Base-by-base conservation (phyloP, 1,284 basidiomycete species). In the Abortiporus biennis region DNA sequence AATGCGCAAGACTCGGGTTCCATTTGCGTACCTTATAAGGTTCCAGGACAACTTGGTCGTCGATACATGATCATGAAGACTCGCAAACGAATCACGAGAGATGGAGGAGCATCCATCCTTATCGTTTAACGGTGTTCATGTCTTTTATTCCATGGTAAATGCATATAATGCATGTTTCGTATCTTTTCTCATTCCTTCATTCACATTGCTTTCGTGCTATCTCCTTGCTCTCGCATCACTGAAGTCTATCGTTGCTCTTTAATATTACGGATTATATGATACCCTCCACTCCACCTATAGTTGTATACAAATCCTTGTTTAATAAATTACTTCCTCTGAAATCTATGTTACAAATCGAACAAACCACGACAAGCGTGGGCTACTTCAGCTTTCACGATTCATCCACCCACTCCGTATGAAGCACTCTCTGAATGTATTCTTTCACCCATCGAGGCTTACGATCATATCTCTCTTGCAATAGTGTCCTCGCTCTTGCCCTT, bases 351-450 rank as follows among this genome's bases (percentile, higher is more conserved):
- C n/a, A n/a, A n/a, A n/a, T n/a, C n/a, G n/a, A n/a, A n/a, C n/a
- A n/a, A n/a, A n/a, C n/a, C n/a, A n/a, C n/a, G n/a, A n/a, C n/a
- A n/a, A n/a, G n/a, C n/a, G n/a, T n/a, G n/a, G n/a, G n/a, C n/a
- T n/a, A n/a, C 8, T 29, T n/a, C 15, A 13, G 27, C 23, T 23
- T 52, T 52, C 53, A 59, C 39, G 51, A 53, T 47, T 87, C 83
- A 46, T 87, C 85, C 32, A 78, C 69, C 81, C 81, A 87, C 33
- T 82, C 85, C 37, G 72, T 76, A 40, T 61, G 67, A 46, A 76
- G 66, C 39, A 82, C 85, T 21, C 84, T 67, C 23, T 75, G 70
- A 44, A 85, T 71, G 54, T 88, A 88, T 46, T 67, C 68, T 48
- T 66, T 67, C 36, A 87, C 67, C 85, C 85, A 88, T 19, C 36